Conservation (phyloP, 768 basidiomycete genomes). For the Clathrus columnatus region DNA sequence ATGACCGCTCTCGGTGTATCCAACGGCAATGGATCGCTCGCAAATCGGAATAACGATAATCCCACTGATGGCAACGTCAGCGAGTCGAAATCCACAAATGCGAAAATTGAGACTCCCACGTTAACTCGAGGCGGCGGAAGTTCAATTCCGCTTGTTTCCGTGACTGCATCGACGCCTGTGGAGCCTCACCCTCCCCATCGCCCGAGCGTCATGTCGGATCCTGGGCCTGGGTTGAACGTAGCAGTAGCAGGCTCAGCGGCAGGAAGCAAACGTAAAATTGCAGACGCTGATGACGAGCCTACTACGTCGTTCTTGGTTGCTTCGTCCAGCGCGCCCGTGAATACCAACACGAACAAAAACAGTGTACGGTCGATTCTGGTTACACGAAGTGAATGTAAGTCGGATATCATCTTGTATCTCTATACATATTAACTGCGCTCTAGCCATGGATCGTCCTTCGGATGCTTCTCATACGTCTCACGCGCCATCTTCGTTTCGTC, state of each 20-base stretch:
- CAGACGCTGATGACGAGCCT: constrained; percentile 54
- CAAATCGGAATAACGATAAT: background rate
- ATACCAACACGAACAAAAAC: constrained; percentile 57
- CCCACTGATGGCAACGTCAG: background rate
- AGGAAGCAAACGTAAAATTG: constrained; percentile 55
- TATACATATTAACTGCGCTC: constrained; percentile 12
- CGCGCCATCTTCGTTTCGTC: constrained; percentile 59
- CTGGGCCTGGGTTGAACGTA: background rate
- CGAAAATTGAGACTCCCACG: background rate
- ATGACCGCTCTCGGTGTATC: background rate
- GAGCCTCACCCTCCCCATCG: background rate
- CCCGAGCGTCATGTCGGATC: background rate
- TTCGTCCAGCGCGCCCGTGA: constrained; percentile 36
- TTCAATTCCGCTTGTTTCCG: constrained; percentile 1
- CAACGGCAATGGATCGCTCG: background rate
- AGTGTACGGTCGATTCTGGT: constrained; percentile 36
- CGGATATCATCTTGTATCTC: constrained; percentile 10
- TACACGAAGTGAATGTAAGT: constrained; percentile 14
- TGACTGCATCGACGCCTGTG: constrained; percentile 5
- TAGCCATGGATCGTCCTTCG: constrained; percentile 22
- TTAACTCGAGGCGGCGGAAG: background rate
- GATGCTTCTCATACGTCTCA: constrained; percentile 51
- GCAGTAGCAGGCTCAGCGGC: background rate
- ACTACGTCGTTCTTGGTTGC: background rate
- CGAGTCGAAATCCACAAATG: background rate